Base-by-base conservation (phyloP, 2,329 filamentous ascomycete species). In the Arthrobotrys sinensis region DNA sequence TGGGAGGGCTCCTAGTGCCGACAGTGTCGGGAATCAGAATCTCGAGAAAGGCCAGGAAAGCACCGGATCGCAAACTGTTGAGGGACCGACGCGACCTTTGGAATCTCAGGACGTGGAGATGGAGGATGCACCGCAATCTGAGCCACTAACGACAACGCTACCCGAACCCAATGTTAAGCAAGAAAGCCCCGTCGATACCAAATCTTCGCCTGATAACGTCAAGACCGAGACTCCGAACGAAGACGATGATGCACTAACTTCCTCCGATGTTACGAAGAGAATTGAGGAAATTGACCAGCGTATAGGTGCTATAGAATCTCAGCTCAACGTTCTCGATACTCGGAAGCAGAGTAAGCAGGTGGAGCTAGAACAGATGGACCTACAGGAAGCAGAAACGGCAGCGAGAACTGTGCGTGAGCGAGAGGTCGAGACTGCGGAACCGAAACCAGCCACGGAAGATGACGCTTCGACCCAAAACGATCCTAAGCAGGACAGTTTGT, bases 171-270 rank as follows among this genome's bases (percentile, higher is more conserved):
- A 43, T 36, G 50, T 71, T 14, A 77, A 77, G 28, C 73, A 77
- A 67, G 73, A 77, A 24, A 77, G 73, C 24, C 73, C 73, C n/a
- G 62, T 71, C 21, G 73, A 77, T 28, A 71, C 43, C 4, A 77
- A 66, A 60, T 12, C 48, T n/a, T 43, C 45, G 5, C 24, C 21
- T 3, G 28, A 50, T 48, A 38, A 60, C 10, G 43, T 76, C 7
- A 69, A 69, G 24, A 62, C 50, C n/a, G 73, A 77, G 71, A 50
- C 52, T 14, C 38, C 43, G 10, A 66, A 62, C 19, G 75, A 78
- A 36, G 75, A 78, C 21, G 76, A 79, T 11, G 76, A 79, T 28
- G 46, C 16, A 28, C 76, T 79, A 16, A 79, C 76, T 3, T 57
- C 68, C 12, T 64, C 76, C 21, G 76, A 79, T 63, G 76, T 79